These are phyloP conservation scores for Lecanoromycetidae sp. DNA, from an alignment of 2,329 filamentous ascomycete species.

Conservation along the genomic window DNA sequence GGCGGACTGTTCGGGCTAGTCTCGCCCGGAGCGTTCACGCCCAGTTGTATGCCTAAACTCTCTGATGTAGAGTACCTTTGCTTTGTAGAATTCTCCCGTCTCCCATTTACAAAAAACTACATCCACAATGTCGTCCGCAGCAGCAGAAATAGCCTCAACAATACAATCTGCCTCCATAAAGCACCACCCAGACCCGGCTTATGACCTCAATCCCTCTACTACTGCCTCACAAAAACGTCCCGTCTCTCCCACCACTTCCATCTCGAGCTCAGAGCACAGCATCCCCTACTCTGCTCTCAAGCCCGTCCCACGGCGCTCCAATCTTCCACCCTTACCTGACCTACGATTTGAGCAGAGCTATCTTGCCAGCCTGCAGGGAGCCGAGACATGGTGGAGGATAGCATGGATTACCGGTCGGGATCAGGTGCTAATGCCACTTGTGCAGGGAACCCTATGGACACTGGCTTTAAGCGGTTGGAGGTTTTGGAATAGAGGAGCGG, in stretches of 20 bases:
- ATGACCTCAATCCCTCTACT: constrained; percentile 73
- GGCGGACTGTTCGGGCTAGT: no score
- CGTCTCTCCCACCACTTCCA: constrained; percentile 35
- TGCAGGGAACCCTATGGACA: constrained; percentile 83
- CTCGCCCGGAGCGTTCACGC: no score
- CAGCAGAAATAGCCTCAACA: constrained; percentile 60
- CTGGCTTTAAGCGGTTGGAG: constrained; percentile 77
- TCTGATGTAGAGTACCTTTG: no score
- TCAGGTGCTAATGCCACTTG: constrained; percentile 76
- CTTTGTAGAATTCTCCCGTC: no score
- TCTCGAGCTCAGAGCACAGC: constrained; percentile 32
- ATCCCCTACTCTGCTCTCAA: constrained; percentile 35
- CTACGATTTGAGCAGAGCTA: constrained; percentile 97
- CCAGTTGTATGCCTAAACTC: no score
- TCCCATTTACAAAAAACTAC: not conserved
- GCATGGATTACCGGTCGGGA: constrained; percentile 76
- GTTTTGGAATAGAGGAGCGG: constrained; percentile 70
- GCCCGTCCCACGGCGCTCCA: constrained; percentile 27
- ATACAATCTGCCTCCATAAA: constrained; percentile 74
- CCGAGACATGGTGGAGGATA: constrained; percentile 68
- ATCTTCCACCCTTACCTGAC: constrained; percentile 65
- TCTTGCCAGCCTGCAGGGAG: constrained; percentile 70
- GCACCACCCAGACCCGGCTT: constrained; percentile 53
- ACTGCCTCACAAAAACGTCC: constrained; percentile 55
- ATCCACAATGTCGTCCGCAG: constrained; percentile 42